Evolutionary conservation across 495 filamentous ascomycete genomes (phyloP), one percentile per base, ranked within the genome.

Genomic region (Aspergillus nidulans): DNA sequence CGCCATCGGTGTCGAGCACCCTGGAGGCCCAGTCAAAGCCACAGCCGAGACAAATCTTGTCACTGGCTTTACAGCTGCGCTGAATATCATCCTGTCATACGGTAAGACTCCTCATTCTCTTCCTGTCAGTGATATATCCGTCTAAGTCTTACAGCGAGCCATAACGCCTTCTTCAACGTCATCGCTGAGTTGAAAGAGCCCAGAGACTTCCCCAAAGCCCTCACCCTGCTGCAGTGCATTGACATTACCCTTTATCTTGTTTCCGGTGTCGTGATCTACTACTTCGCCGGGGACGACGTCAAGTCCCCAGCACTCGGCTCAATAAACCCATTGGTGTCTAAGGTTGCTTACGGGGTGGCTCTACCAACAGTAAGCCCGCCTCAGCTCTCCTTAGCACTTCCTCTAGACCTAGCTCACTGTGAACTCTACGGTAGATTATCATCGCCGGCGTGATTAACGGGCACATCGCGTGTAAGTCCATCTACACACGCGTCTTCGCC

Each of bases 141-240:
- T n/a, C n/a, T n/a, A n/a, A n/a, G n/a, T n/a, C n/a, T n/a, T n/a
- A n/a, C n/a, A 67, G 78, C 85, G 73, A 72, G 87, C 57, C 80
- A 89, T 74, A 74, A 85, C 62, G 81, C 87, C 60, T 86, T 89
- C 69, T 88, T 92, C 71, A 80, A 76, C 48, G 82, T 92, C 61
- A 87, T 88, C 66, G 82, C 85, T 51, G 89, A 92, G 66, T 80
- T 92, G 70, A 82, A 85, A 60, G 79, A 84, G 1, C 86, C 87
- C 0, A 63, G 66, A 36, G 82, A 89, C 63, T 90, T 81, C 63
- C 74, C 76, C 52, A 88, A 88, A 68, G 80, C 87, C 15, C 79
- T 91, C 28, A 76, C 74, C 45, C 61, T 83, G 12, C 82, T 89
- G 0, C 85, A 88, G 56, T 59, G 76, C 39, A 75, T 81, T 28